Conservation (phyloP, 2,329 filamentous ascomycete genomes). For the Tolypocladium capitatum region DNA sequence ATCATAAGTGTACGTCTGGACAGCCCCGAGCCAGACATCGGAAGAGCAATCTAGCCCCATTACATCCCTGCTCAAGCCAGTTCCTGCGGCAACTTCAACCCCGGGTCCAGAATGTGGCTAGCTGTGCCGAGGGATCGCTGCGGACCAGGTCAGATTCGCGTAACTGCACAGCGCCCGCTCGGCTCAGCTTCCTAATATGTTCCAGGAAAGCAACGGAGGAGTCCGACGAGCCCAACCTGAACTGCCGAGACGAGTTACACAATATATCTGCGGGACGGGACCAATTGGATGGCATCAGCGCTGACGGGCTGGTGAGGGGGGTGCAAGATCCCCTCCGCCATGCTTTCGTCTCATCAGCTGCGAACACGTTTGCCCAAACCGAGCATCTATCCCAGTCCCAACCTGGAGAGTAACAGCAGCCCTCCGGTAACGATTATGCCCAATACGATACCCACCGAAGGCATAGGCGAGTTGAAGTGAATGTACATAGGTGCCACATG, state of each 20-base stretch:
- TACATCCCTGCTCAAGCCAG: not conserved
- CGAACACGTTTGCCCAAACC: not conserved
- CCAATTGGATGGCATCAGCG: not conserved
- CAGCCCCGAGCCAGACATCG: not conserved
- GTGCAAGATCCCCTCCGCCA: not conserved
- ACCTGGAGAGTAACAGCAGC: not conserved
- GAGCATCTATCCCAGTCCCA: not conserved
- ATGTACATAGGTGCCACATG: not conserved
- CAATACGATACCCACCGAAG: too few species aligned
- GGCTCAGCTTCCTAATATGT: too few species aligned
- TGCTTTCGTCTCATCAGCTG: not conserved
- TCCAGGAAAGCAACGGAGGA: not conserved
- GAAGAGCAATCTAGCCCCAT: not conserved
- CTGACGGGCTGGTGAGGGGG: not conserved
- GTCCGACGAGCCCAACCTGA: too few species aligned
- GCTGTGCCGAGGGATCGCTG: not conserved
- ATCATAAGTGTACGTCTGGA: too few species aligned
- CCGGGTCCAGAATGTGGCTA: not conserved
- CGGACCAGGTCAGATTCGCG: not conserved
- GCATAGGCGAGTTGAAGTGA: not conserved
- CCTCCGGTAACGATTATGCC: not conserved
- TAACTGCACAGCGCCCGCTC: not conserved
- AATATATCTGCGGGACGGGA: not conserved
- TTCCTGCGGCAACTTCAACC: not conserved
- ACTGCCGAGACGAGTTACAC: not conserved